phyloP scores from a whole-genome alignment of 129 eudicot genomes.

The sunflower (Helianthus annuus) region HanXRQr2.0-SUNRISE NC_035449.2:95682633-95683132 shows the following conservation, averaged over 20 bases:
- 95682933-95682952: neutral
- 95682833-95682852: too few species aligned
- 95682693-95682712: too few species aligned
- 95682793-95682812: too few species aligned
- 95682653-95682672: too few species aligned
- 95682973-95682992: neutral
- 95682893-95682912: too few species aligned
- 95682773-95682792: too few species aligned
- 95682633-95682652: too few species aligned
- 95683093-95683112: conserved; percentile 89
- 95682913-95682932: neutral
- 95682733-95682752: too few species aligned
- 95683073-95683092: conserved; percentile 73
- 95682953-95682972: neutral
- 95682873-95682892: neutral
- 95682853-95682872: neutral
- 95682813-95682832: too few species aligned
- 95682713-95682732: too few species aligned
- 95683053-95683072: conserved; percentile 87
- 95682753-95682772: too few species aligned
- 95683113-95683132: conserved; percentile 87
- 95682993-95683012: neutral
- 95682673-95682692: too few species aligned
- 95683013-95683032: conserved; percentile 13
- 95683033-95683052: conserved; percentile 71